phyloP scores from a whole-genome alignment of 2,329 filamentous ascomycete genomes.

The Fusarium sp. region DNA sequence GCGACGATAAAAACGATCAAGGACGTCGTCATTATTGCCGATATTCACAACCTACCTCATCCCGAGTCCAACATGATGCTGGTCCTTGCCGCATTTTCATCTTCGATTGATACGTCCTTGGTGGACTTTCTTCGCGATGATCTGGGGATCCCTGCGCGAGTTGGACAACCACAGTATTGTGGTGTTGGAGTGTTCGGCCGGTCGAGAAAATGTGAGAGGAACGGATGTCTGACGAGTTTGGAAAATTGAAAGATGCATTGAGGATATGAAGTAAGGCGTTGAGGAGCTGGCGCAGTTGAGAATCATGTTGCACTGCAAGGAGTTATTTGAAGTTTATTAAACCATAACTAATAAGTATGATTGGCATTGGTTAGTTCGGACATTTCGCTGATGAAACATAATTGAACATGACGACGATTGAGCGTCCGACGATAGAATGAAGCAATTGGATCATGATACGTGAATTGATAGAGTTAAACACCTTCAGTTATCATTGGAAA shows the following conservation, averaged over 20 bases:
- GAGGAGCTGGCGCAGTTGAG: not conserved
- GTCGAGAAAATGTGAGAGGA: constrained; percentile 34
- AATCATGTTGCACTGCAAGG: constrained; percentile 8
- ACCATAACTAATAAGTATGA: not conserved
- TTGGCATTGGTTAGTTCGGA: constrained; percentile 4
- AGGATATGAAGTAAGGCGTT: not conserved
- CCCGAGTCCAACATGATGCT: constrained; percentile 63
- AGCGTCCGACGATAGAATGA: not conserved
- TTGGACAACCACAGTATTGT: constrained; percentile 37
- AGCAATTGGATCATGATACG: not conserved
- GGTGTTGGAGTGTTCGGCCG: constrained; percentile 37
- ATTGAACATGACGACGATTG: not conserved
- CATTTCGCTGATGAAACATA: constrained; percentile 5
- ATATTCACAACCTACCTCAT: constrained; percentile 62
- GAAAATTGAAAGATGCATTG: not conserved
- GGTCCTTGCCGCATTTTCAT: constrained; percentile 67
- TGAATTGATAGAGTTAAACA: not conserved
- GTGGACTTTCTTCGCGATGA: constrained; percentile 57
- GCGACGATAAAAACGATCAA: constrained; percentile 57
- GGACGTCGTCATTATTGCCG: constrained; percentile 59
- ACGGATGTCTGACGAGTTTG: constrained; percentile 35
- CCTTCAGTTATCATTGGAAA: not conserved
- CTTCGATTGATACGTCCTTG: constrained; percentile 65
- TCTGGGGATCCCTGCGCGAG: constrained; percentile 37
- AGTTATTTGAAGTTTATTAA: constrained; percentile 10